Conservation (phyloP, 768 basidiomycete genomes). For the Rickenella mellea region DNA sequence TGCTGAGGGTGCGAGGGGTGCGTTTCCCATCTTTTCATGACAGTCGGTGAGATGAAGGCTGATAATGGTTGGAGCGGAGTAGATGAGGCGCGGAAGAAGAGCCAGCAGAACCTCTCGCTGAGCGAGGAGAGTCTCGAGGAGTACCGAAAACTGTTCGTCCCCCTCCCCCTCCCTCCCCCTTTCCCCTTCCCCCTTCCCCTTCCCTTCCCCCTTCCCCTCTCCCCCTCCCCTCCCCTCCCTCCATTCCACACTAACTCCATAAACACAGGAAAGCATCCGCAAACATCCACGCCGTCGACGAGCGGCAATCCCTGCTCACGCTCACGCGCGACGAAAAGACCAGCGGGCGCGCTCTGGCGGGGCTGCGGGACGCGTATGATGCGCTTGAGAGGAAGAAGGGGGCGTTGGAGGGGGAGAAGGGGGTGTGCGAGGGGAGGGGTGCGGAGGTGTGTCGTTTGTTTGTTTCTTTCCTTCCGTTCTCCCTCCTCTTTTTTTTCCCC, state of each 20-base stretch:
- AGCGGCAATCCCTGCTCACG: constrained; percentile 79
- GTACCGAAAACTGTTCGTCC: constrained; percentile 68
- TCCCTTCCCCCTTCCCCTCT: constrained; percentile 3
- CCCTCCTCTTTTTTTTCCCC: background rate
- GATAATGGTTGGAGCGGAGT: constrained; percentile 8
- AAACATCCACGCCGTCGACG: constrained; percentile 70
- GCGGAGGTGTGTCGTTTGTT: constrained; percentile 37
- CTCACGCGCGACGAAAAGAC: constrained; percentile 80
- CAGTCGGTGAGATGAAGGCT: background rate
- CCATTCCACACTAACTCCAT: background rate
- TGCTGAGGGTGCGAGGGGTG: constrained; percentile 76
- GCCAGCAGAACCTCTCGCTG: constrained; percentile 67
- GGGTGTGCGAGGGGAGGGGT: constrained; percentile 38
- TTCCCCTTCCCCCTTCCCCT: background rate
- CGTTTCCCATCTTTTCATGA: constrained; percentile 9
- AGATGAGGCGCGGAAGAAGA: constrained; percentile 71
- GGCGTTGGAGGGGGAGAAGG: constrained; percentile 47
- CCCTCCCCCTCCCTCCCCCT: too few species aligned
- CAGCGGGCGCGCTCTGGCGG: constrained; percentile 47
- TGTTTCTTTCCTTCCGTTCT: background rate
- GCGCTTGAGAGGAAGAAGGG: constrained; percentile 49
- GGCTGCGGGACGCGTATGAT: constrained; percentile 61
- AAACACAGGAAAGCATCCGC: constrained; percentile 63
- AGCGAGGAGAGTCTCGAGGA: constrained; percentile 80
- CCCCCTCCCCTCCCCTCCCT: background rate